A percentile compares a stretch with the other conserved stretches of the same genome.
phyloP scores from a whole-genome alignment of 73 alveolate genomes.

The Paramecium pentaurelia region DNA sequence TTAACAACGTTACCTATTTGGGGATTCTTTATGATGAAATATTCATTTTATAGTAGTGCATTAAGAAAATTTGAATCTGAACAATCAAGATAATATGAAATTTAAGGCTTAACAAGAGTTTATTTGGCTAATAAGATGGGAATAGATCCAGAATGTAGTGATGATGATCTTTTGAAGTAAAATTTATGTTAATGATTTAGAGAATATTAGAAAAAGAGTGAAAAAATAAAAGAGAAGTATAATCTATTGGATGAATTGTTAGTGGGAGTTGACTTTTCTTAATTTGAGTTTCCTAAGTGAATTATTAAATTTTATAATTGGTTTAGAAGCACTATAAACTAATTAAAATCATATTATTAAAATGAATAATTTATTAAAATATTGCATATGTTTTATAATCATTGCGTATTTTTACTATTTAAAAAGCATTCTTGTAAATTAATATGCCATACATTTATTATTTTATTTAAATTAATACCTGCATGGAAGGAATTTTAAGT shows the following conservation, averaged over 20 bases:
- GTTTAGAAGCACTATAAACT: not conserved
- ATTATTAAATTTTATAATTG: not conserved
- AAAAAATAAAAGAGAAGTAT: not conserved
- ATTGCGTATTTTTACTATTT: not conserved
- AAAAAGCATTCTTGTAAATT: not conserved
- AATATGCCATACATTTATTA: not conserved
- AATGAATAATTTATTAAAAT: not conserved
- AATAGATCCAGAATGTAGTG: conserved; percentile 27
- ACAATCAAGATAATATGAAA: conserved; percentile 24
- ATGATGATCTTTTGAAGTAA: conserved; percentile 46
- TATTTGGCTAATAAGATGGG: conserved; percentile 45
- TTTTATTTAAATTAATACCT: not conserved
- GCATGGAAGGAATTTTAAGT: not conserved
- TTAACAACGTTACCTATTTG: conserved; percentile 57
- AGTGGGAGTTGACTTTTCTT: not conserved
- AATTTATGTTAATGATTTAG: not conserved
- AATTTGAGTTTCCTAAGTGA: not conserved
- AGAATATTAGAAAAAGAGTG: not conserved
- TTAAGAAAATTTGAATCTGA: conserved; percentile 54
- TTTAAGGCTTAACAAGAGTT: conserved; percentile 8
- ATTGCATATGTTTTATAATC: not conserved
- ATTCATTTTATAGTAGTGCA: conserved; percentile 44
- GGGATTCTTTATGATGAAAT: conserved; percentile 62
- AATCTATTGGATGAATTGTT: not conserved
- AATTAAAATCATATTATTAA: not conserved